Conservation (phyloP, 73 alveolate species). For the Urostyla sp. region DNA sequence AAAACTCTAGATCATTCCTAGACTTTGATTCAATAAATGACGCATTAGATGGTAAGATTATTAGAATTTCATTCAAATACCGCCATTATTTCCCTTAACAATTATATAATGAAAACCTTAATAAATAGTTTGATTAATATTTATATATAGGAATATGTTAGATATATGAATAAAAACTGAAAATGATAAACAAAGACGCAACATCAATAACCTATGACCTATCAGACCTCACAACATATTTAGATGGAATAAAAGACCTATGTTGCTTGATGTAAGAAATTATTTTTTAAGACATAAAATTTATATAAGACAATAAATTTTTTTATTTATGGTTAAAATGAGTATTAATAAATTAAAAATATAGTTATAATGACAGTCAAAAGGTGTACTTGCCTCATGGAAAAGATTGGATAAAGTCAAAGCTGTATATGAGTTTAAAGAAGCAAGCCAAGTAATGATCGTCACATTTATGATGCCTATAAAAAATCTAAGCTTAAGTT, state of each 20-base stretch:
- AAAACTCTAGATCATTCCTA: constrained; percentile 54
- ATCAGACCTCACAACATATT: constrained; percentile 50
- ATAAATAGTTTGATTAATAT: too few species aligned
- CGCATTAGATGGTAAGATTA: constrained; percentile 56
- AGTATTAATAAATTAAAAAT: background rate
- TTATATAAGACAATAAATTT: background rate
- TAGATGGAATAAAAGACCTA: constrained; percentile 59
- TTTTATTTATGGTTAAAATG: too few species aligned
- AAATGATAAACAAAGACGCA: constrained; percentile 27
- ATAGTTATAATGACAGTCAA: constrained; percentile 40
- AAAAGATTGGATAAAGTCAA: constrained; percentile 71
- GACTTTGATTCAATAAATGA: constrained; percentile 58
- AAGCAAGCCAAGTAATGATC: constrained; percentile 59
- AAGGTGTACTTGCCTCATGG: constrained; percentile 72
- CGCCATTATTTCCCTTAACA: constrained; percentile 24
- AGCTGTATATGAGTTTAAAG: constrained; percentile 55
- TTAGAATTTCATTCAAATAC: background rate
- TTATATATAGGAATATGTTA: constrained; percentile 48
- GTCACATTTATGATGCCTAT: too few species aligned
- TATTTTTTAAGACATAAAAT: too few species aligned
- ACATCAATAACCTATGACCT: constrained; percentile 53
- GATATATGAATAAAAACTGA: constrained; percentile 56
- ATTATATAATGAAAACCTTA: too few species aligned
- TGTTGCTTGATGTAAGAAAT: constrained; percentile 44
- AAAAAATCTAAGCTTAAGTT: too few species aligned